A percentile compares a stretch with the other conserved stretches of the same genome.
Conservation (phyloP, 2,329 filamentous ascomycete species). For the Myotisia sp. region DNA sequence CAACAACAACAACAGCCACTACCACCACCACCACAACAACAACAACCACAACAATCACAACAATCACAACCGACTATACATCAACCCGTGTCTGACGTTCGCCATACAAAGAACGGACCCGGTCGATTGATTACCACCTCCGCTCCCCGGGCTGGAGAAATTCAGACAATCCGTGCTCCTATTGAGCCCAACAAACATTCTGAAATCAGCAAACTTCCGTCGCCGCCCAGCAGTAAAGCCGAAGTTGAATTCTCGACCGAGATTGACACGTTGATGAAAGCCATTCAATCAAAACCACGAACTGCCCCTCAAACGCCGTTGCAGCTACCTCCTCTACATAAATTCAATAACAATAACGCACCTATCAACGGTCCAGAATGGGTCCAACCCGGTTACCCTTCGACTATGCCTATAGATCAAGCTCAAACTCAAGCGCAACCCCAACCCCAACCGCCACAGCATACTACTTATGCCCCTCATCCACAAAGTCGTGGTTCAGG, state of each 20-base stretch:
- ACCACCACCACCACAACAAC: conserved; percentile 16
- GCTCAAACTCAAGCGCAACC: conserved; percentile 7
- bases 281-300: conserved; percentile 55
- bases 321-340: conserved; percentile 22
- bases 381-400: conserved; percentile 10
- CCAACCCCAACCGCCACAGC: background rate
- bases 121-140: conserved; percentile 16
- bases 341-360: conserved; percentile 14
- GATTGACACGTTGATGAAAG: conserved; percentile 77
- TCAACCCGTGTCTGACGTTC: conserved; percentile 24
- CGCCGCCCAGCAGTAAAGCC: conserved; percentile 5
- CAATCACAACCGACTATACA: conserved; percentile 19
- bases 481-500: conserved; percentile 24
- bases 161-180: conserved; percentile 5
- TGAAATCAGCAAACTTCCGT: conserved; percentile 5
- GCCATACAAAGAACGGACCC: conserved; percentile 26
- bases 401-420: conserved; percentile 12
- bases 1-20: conserved; percentile 16
- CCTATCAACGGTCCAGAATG: conserved; percentile 9
- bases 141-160: conserved; percentile 10
- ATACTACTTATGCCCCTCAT: conserved; percentile 6
- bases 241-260: conserved; percentile 60
- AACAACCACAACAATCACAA: conserved; percentile 13
- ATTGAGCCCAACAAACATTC: conserved; percentile 4
- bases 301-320: conserved; percentile 14